Conservation (phyloP, 163 green algal species). For the Volvox carteri region DNA sequence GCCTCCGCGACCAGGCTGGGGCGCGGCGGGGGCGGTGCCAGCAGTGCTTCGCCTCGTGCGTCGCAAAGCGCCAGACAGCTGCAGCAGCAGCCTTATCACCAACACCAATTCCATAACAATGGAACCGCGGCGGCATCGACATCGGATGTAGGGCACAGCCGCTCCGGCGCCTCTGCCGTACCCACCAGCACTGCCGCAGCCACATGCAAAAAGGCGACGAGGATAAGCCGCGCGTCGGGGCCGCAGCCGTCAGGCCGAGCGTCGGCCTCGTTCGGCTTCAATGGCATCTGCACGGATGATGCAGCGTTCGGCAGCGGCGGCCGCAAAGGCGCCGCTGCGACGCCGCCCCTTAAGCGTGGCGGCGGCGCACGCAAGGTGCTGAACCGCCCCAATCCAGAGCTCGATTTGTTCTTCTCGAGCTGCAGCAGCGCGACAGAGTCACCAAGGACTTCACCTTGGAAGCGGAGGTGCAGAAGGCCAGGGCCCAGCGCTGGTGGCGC, state of each 20-base stretch:
- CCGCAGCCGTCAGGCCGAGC: background rate
- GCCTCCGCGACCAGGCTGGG: background rate
- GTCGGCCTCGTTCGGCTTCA: background rate
- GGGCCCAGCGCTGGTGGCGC: background rate
- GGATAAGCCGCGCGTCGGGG: background rate
- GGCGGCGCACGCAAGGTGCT: background rate
- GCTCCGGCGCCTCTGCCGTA: background rate
- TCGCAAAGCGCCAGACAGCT: background rate
- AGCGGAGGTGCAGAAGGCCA: background rate
- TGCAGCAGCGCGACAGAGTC: constrained; percentile 1
- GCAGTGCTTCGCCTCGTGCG: background rate
- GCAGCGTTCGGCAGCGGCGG: background rate
- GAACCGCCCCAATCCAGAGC: background rate
- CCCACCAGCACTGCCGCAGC: background rate
- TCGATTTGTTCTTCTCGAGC: constrained; percentile 4
- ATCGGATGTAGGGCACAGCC: too few relatives aligned
- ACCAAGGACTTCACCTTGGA: background rate
- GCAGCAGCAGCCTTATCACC: background rate
- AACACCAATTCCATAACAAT: background rate
- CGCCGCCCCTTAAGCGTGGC: background rate
- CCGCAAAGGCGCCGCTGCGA: background rate
- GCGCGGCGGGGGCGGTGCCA: background rate
- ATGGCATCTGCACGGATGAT: background rate
- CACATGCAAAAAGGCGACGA: background rate
- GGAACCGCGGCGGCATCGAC: background rate